Evolutionary conservation across 306 rosid species (phyloP).

Genomic region (peach (Prunus persica)): DNA sequence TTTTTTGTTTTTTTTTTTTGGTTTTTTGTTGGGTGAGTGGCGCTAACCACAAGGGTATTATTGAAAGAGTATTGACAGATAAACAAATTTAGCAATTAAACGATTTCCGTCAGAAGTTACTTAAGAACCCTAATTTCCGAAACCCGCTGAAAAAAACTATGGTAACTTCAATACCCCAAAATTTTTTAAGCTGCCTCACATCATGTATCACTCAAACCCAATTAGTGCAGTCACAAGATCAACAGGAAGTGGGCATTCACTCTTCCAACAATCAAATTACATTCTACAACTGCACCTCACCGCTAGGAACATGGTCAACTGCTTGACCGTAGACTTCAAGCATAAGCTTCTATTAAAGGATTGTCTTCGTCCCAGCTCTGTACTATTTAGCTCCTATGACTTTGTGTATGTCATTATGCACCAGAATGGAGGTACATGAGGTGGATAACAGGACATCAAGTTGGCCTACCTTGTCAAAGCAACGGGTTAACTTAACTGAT

Average conservation of each 20-base stretch:
- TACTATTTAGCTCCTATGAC: not conserved
- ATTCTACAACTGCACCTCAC: not conserved
- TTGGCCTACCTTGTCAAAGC: slow-evolving; percentile 14
- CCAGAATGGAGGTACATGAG: not conserved
- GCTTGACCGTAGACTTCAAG: not conserved
- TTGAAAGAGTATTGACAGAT: no score
- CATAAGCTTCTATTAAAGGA: not conserved
- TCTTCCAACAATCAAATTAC: not conserved
- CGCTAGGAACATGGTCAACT: not conserved
- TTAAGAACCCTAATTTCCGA: no score
- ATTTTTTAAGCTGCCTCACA: not conserved
- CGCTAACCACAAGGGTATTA: not conserved
- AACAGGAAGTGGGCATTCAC: not conserved
- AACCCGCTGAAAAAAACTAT: no score
- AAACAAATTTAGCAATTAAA: no score
- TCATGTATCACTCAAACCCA: not conserved
- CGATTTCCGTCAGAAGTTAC: no score
- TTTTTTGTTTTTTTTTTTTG: not conserved
- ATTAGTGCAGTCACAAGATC: not conserved
- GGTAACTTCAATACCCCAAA: no score
- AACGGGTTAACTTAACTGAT: not conserved
- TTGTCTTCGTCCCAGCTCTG: not conserved
- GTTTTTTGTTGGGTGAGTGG: not conserved
- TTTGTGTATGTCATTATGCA: not conserved
- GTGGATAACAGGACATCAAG: not conserved